Evolutionary conservation across 1,284 basidiomycete species (phyloP), one percentile per base, ranked within the genome.

Genomic region (Tetrapyrgos nigripes): DNA sequence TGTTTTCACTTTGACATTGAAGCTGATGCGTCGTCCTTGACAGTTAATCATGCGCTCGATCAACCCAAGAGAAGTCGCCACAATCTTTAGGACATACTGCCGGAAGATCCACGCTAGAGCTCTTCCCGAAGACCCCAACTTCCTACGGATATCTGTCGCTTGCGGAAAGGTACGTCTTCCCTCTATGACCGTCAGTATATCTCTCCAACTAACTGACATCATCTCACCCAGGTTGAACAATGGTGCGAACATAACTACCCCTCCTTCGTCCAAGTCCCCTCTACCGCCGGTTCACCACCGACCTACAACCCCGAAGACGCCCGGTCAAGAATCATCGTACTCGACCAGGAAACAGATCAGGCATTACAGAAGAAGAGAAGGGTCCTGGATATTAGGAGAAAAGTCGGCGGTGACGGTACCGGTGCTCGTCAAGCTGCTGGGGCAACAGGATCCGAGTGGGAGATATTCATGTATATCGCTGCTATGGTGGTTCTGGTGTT

Each of bases 161-260:
- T 94, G 92, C 64, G 90, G 91, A 60, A 91, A 91, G 81, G 80
- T 78, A 60, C 26, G 67, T 62, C 19, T 31, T 23, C 37, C 28
- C 29, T 44, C 14, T 53, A n/a, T n/a, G n/a, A n/a, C n/a, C n/a
- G n/a, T n/a, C n/a, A n/a, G n/a, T n/a, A n/a, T n/a, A n/a, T n/a
- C n/a, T n/a, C n/a, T n/a, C n/a, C n/a, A n/a, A n/a, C n/a, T n/a
- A n/a, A n/a, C n/a, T n/a, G n/a, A n/a, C n/a, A n/a, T 29, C 10
- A n/a, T 35, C 19, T 47, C 48, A 46, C 35, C 14, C 72, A 96
- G 92, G 93, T 97, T 71, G 94, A 97, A 67, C 87, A 89, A 76
- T 97, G 95, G 95, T 88, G 82, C 62, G 95, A 97, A 74, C 89
- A 88, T 67, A 83, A 94, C 76, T 96, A 92, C 76, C 94, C 94